Conservation (phyloP, 1,284 basidiomycete genomes). For the Marasmius oreades region DNA sequence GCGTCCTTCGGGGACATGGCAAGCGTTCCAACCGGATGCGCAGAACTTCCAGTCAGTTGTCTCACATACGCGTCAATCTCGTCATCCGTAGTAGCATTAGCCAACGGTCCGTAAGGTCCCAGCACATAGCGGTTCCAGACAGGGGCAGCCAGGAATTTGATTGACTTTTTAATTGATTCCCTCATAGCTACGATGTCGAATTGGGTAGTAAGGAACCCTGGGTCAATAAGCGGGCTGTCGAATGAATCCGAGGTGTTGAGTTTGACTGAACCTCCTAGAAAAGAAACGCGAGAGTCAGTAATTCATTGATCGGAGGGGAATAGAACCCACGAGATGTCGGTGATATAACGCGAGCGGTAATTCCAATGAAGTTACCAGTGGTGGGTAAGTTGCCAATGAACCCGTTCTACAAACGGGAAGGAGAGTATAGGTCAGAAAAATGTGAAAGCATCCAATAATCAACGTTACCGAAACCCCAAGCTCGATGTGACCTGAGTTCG, state of each 20-base stretch:
- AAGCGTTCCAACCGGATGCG: slow-evolving; percentile 28
- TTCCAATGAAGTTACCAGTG: slow-evolving; percentile 12
- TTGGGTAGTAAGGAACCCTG: slow-evolving; percentile 18
- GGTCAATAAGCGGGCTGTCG: slow-evolving; percentile 35
- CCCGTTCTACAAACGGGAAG: slow-evolving; percentile 6
- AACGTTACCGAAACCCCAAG: slow-evolving; percentile 13
- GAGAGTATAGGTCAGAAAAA: neutral
- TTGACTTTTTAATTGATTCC: too few relatives aligned
- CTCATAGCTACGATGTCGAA: too few relatives aligned
- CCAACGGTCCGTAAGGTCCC: neutral
- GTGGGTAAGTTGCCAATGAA: slow-evolving; percentile 4
- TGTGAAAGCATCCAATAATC: neutral
- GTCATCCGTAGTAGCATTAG: slow-evolving; percentile 17
- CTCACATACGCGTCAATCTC: slow-evolving; percentile 24
- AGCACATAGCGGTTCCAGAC: slow-evolving; percentile 11
- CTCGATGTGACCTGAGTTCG: slow-evolving; percentile 13
- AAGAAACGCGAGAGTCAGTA: neutral
- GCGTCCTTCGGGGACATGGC: slow-evolving; percentile 22
- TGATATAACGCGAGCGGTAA: slow-evolving; percentile 11
- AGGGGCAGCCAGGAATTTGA: too few relatives aligned
- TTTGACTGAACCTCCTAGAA: slow-evolving; percentile 9
- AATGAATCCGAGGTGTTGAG: slow-evolving; percentile 28
- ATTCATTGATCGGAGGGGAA: neutral
- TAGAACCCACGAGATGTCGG: slow-evolving; percentile 10
- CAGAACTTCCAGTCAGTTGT: slow-evolving; percentile 15